Percentiles rank a stretch among this genome's conserved stretches.
phyloP scores from a whole-genome alignment of 441 rosid species.

The Geranium incanum region DNA sequence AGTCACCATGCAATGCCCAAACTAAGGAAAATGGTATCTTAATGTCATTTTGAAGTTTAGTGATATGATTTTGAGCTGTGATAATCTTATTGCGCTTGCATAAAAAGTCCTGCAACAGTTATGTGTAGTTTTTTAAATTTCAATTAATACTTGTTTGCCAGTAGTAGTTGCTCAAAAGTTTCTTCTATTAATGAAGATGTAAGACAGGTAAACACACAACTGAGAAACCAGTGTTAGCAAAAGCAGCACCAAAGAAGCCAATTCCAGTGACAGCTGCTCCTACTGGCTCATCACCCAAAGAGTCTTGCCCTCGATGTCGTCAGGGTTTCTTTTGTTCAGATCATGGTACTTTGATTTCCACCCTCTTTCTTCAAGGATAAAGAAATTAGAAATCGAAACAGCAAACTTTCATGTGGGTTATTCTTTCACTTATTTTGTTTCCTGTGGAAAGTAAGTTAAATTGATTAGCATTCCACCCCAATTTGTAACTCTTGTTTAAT shows the following conservation, averaged over 20 bases:
- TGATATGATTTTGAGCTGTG: not conserved
- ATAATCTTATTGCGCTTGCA: not conserved
- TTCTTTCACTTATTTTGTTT: not conserved
- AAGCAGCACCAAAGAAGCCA: constrained; percentile 35
- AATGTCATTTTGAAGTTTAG: not conserved
- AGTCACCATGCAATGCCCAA: not conserved
- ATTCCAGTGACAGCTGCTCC: constrained; percentile 29
- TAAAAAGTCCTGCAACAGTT: not conserved
- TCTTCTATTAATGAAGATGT: constrained; percentile 51
- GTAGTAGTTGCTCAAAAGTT: constrained; percentile 11
- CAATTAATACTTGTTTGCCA: not conserved
- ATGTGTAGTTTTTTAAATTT: not conserved
- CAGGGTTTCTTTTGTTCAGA: constrained; percentile 98
- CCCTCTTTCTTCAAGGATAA: constrained; percentile 11
- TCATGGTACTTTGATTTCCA: constrained; percentile 47
- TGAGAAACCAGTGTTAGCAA: constrained; percentile 67
- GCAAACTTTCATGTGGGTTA: not conserved
- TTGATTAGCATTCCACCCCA: not conserved
- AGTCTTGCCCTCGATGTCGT: constrained; percentile 68
- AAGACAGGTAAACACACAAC: constrained; percentile 85
- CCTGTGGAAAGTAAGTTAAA: not conserved
- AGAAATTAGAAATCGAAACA: not conserved
- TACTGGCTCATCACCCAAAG: constrained; percentile 39
- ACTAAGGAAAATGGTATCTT: not conserved
- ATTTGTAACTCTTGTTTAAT: not conserved